These are phyloP conservation scores for Eimeria necatrix DNA, from an alignment of 169 alveolate genomes.

Conservation along the genomic window DNA sequence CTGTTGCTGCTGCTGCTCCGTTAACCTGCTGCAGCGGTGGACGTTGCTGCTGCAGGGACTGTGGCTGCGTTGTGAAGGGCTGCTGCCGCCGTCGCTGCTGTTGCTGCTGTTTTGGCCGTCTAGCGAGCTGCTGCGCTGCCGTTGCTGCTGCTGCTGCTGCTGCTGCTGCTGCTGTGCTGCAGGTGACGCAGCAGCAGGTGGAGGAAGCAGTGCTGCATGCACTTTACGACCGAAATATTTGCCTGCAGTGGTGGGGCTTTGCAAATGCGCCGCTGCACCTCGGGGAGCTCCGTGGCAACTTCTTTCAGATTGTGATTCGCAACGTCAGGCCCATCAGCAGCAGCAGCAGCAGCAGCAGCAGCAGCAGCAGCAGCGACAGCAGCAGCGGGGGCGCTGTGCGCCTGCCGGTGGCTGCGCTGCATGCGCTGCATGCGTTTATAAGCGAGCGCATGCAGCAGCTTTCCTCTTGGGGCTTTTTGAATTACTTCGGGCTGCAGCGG, in stretches of 20 bases:
- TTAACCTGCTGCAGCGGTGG: too few species aligned
- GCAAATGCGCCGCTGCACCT: conserved; percentile 17
- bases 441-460: conserved; percentile 3
- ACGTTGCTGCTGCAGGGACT: too few species aligned
- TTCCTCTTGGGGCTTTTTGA: conserved; percentile 65
- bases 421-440: background rate
- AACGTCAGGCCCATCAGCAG: background rate
- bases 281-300: conserved; percentile 69
- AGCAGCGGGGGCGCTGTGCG: background rate
- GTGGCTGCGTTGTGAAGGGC: too few species aligned
- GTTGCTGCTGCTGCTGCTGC: background rate
- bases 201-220: background rate
- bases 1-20: background rate
- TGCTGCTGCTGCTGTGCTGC: background rate
- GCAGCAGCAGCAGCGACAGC: background rate
- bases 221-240: background rate
- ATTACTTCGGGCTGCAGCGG: conserved; percentile 78
- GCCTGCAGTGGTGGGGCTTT: background rate
- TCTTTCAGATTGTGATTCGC: conserved; percentile 60
- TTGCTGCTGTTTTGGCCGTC: too few species aligned
- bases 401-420: background rate
- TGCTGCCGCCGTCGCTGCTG: too few species aligned
- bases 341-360: background rate
- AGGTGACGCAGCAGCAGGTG: background rate
- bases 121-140: too few species aligned